Base-by-base conservation (phyloP, 169 alveolate species). In the Fabrea salina region DNA sequence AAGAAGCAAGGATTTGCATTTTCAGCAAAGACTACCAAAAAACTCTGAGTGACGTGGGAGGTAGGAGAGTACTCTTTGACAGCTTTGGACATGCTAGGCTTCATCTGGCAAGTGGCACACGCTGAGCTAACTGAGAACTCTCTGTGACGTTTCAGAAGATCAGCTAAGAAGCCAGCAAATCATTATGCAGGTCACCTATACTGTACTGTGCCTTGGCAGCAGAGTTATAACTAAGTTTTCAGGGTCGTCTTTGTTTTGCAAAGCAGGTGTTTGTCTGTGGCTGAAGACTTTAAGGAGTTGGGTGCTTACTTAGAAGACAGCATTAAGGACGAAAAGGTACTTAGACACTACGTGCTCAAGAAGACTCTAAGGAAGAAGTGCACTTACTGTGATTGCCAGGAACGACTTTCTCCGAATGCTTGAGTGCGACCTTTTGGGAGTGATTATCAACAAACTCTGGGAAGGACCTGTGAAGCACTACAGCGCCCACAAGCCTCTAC, bases 401-500 rank as follows among this genome's bases (percentile, higher is more conserved):
- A 84, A 79, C 53, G 27, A 58, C 5, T 75, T 59, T 39, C 68
- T 74, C 40, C 33, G n/a, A 22, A 30, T 84, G 47, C 49, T 84
- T 19, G 82, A 75, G 41, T 74, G 67, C 56, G 86, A 80, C 7
- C 86, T 75, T 33, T 47, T 82, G 5, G 87, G 87, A 35, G 54
- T 71, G 56, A 82, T 82, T 41, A 83, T 80, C 39, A 71, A 59
- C 43, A 74, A 72, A 22, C 19, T 82, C 70, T 82, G 87, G 83
- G 40, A 79, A 50, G 87, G 87, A 0, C 53, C 71, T 40, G 7
- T 13, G 25, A 16, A 19, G 30, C 7, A 8, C 8, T 54, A 54
- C 30, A 7, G 33, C 11, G 25, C 25, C 13, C 7, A 16, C 11
- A 7, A 25, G 7, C 35, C 67, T 54, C 71, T 22, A 16, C 80